Evolutionary conservation across 306 rosid species (phyloP).

Genomic region (Glycine soja): DNA sequence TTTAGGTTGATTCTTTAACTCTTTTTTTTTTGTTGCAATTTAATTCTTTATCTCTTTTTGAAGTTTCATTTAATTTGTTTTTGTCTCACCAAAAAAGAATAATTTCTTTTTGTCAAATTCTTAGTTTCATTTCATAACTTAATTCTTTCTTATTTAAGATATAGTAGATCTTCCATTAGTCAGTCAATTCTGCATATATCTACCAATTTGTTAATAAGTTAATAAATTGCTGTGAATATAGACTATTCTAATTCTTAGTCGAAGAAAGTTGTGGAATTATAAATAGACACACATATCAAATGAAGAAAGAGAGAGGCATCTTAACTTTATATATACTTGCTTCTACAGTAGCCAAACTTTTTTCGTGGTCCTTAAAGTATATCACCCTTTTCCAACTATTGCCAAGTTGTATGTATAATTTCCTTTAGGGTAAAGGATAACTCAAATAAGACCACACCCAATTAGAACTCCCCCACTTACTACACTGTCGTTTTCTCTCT

Average conservation of each 20-base stretch:
- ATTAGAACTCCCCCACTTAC: constrained; percentile 11
- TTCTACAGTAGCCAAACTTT: constrained; percentile 32
- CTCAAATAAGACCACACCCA: constrained; percentile 3
- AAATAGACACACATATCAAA: neutral
- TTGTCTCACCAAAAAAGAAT: neutral
- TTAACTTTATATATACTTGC: constrained; percentile 22
- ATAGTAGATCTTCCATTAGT: neutral
- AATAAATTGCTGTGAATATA: neutral
- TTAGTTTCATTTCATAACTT: too few species aligned
- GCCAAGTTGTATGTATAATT: constrained; percentile 18
- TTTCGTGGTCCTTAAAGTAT: constrained; percentile 44
- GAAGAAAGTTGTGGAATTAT: neutral
- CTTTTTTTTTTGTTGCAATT: neutral
- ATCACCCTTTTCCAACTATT: constrained; percentile 27
- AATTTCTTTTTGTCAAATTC: too few species aligned
- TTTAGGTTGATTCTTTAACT: neutral
- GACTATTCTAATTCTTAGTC: neutral
- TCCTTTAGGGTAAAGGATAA: constrained; percentile 25
- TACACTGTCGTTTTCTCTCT: constrained; percentile 22
- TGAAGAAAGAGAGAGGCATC: constrained; percentile 42
- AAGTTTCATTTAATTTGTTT: neutral
- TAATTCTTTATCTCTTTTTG: neutral
- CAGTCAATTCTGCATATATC: neutral
- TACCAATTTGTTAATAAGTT: neutral
- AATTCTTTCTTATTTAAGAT: neutral